Percentiles rank a stretch among this genome's conserved stretches.
Conservation (phyloP, 352 stramenopile species). For the Pythium dissotocum region DNA sequence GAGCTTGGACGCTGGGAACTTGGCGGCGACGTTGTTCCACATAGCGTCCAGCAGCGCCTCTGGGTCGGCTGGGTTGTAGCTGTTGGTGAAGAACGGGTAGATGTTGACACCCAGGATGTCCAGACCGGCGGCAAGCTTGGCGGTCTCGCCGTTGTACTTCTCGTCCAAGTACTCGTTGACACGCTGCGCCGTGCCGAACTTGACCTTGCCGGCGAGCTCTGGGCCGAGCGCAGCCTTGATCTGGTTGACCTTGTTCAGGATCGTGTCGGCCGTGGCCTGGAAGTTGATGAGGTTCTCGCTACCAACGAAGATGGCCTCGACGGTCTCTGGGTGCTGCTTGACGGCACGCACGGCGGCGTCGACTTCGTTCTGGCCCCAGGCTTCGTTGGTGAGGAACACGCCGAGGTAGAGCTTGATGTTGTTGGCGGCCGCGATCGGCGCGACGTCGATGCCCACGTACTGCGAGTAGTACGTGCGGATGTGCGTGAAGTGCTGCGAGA, state of each 20-base stretch:
- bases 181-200: slow-evolving; percentile 55
- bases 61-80: slow-evolving; percentile 25
- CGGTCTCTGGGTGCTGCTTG: slow-evolving; percentile 41
- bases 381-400: slow-evolving; percentile 49
- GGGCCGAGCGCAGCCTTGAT: slow-evolving; percentile 26
- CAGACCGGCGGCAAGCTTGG: slow-evolving; percentile 15
- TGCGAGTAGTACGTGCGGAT: slow-evolving; percentile 67
- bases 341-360: slow-evolving; percentile 41
- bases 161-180: slow-evolving; percentile 31
- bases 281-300: slow-evolving; percentile 38
- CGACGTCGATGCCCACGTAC: slow-evolving; percentile 47
- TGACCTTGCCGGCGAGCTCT: slow-evolving; percentile 37
- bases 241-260: slow-evolving; percentile 34
- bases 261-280: slow-evolving; percentile 15
- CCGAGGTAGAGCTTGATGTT: slow-evolving; percentile 56
- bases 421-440: slow-evolving; percentile 45
- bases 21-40: slow-evolving; percentile 22
- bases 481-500: slow-evolving; percentile 46
- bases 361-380: slow-evolving; percentile 44
- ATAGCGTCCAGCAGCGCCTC: slow-evolving; percentile 19
- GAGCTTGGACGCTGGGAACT: slow-evolving; percentile 24
- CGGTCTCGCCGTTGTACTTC: slow-evolving; percentile 20
- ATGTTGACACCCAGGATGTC: slow-evolving; percentile 40
- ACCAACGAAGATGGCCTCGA: slow-evolving; percentile 52
- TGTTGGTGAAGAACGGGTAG: slow-evolving; percentile 42